Base-by-base conservation (phyloP, 805 yeast species). In the Sugiyamaella marilandica region DNA sequence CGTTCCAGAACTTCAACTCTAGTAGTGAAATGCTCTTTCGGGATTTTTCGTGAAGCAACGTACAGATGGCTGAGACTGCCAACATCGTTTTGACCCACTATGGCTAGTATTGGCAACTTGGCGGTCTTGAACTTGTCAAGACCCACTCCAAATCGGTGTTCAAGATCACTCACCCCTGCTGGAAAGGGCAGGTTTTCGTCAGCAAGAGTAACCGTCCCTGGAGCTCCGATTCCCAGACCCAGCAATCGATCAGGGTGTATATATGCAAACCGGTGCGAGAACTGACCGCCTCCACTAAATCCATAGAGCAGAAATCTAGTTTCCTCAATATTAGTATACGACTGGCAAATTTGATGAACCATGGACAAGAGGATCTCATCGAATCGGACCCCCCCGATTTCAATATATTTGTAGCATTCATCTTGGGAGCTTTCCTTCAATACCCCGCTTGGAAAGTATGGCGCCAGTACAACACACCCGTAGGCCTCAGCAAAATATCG, bases 211-310 rank as follows among this genome's bases (percentile, higher is more conserved):
- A 43, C 43, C 5, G 50, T 50, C 9, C 55, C 55, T n/a, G 55
- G 55, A 24, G 55, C 47, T n/a, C 55, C 55, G 11, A 52, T 50
- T 11, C 53, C 41, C 4, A 52, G 39, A 3, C 33, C 55, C 10
- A 49, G 46, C 18, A 52, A 39, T 26, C 53, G 11, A 16, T 45
- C 41, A 9, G 54, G 53, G 21, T 52, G 54, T n/a, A 52, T 16
- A 34, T 49, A 49, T 14, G 50, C 45, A 32, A 52, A 52, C 9
- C 55, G 29, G 33, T 52, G 55, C 2, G 48, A 48, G 46, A 52
- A 52, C 21, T 52, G 55, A 21, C 54, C 55, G 2, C 55, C 55
- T 18, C 55, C 55, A 14, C 50, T 44, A 24, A 52, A 52, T 11
- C 56, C 56, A 14, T 32, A 45, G 33, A 53, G 45, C 9, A 51